A percentile compares a stretch with the other conserved stretches of the same genome.
Evolutionary conservation across 2,329 filamentous ascomycete genomes (phyloP).

Genomic region (Fonsecaea erecta): DNA sequence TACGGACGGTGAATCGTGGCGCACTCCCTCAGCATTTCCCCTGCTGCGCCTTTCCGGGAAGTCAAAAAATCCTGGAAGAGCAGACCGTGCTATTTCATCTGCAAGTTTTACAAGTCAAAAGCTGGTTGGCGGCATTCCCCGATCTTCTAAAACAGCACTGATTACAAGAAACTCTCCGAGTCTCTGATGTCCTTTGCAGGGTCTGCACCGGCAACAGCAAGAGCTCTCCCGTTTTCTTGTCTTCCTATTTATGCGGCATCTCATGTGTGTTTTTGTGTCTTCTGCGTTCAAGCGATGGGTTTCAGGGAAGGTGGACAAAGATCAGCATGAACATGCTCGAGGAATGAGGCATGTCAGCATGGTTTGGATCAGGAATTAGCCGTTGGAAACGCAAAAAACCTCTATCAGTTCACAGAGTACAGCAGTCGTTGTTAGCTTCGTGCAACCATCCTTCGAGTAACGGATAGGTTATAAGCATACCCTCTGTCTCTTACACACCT

Average conservation of each 20-base stretch:
- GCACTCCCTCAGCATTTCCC: no score
- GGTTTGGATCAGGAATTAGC: neutral
- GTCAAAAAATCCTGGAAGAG: neutral
- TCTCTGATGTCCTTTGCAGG: neutral
- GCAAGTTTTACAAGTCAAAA: neutral
- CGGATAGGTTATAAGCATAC: neutral
- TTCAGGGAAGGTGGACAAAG: neutral
- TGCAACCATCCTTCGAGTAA: neutral
- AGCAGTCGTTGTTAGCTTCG: neutral
- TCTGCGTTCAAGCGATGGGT: conserved; percentile 26
- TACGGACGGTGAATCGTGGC: neutral
- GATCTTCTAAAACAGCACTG: neutral
- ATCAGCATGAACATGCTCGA: neutral
- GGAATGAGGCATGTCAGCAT: conserved; percentile 1
- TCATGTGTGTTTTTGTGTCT: neutral
- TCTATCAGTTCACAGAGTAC: neutral
- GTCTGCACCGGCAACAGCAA: neutral
- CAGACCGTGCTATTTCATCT: neutral
- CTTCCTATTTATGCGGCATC: neutral
- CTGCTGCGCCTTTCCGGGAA: neutral
- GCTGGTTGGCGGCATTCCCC: neutral
- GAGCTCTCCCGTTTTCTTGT: neutral
- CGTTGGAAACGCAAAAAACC: neutral
- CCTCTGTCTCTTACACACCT: neutral
- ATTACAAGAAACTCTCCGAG: neutral